These are phyloP conservation scores for Nannizzia gypsea DNA, from an alignment of 2,329 filamentous ascomycete genomes.

Conservation along the genomic window DNA sequence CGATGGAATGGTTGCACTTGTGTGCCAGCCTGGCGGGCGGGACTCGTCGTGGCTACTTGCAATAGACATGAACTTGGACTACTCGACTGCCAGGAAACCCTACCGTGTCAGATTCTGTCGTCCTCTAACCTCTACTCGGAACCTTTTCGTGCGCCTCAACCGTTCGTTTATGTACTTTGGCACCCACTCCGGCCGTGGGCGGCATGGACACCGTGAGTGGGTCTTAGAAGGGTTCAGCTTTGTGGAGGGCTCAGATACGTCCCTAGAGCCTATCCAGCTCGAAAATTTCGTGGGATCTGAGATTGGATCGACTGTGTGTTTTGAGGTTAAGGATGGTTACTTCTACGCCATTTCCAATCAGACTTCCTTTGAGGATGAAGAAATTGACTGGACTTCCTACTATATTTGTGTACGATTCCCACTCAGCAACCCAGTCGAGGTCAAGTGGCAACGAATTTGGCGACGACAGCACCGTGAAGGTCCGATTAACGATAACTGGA, in stretches of 20 bases:
- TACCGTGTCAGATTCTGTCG: slow-evolving; percentile 33
- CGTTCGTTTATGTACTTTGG: slow-evolving; percentile 52
- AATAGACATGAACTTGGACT: slow-evolving; percentile 30
- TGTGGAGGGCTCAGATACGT: slow-evolving; percentile 28
- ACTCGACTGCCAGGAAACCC: slow-evolving; percentile 11
- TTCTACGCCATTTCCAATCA: slow-evolving; percentile 62
- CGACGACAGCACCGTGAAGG: slow-evolving; percentile 57
- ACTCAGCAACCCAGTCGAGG: slow-evolving; percentile 35
- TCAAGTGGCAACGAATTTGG: slow-evolving; percentile 47
- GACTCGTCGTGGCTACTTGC: slow-evolving; percentile 44
- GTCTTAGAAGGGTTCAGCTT: slow-evolving; percentile 45
- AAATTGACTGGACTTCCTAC: slow-evolving; percentile 54
- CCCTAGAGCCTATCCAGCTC: slow-evolving; percentile 39
- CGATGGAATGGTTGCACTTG: slow-evolving; percentile 46
- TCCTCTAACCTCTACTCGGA: slow-evolving; percentile 38
- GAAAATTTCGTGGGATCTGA: slow-evolving; percentile 51
- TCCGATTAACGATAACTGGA: slow-evolving; percentile 63
- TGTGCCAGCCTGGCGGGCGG: slow-evolving; percentile 38
- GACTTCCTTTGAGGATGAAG: slow-evolving; percentile 49
- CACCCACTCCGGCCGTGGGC: slow-evolving; percentile 45
- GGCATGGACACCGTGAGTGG: slow-evolving; percentile 50
- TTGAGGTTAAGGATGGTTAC: slow-evolving; percentile 53
- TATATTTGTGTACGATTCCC: slow-evolving; percentile 57
- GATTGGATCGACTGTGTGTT: slow-evolving; percentile 56
- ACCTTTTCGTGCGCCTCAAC: slow-evolving; percentile 58